These are phyloP conservation scores for Epichloe gansuensis DNA, from an alignment of 2,329 filamentous ascomycete species.

Conservation along the genomic window DNA sequence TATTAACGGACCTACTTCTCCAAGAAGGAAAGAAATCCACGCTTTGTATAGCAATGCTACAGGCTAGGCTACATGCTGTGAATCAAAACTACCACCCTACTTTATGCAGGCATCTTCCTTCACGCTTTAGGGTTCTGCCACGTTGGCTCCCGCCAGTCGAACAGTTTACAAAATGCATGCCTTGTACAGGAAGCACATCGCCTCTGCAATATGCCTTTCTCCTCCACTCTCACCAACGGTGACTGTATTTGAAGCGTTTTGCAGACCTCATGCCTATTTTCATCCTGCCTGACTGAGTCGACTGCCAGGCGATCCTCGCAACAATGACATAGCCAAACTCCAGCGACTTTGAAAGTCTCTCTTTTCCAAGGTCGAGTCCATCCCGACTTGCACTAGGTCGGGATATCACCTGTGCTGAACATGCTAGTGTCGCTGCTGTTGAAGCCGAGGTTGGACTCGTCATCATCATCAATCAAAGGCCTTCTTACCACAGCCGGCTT, in stretches of 20 bases:
- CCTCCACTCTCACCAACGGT: constrained; percentile 7
- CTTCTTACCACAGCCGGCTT: neutral
- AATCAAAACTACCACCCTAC: neutral
- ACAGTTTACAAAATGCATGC: constrained; percentile 7
- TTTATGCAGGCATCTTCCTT: neutral
- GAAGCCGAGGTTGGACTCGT: neutral
- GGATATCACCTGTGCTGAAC: neutral
- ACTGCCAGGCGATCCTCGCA: constrained; percentile 7
- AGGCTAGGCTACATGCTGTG: neutral
- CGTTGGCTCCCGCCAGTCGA: neutral
- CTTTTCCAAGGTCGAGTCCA: constrained; percentile 3
- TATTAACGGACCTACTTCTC: neutral
- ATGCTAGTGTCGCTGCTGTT: neutral
- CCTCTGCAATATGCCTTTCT: constrained; percentile 4
- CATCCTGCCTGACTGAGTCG: neutral
- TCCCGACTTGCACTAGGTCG: neutral
- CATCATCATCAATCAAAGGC: neutral
- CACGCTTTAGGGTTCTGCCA: neutral
- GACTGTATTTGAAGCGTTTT: constrained; percentile 2
- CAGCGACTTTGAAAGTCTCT: neutral
- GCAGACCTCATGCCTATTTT: neutral
- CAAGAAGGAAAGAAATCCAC: neutral
- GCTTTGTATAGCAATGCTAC: neutral
- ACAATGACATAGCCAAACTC: constrained; percentile 10
- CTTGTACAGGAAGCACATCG: constrained; percentile 8